Percentiles rank a stretch among this genome's conserved stretches.
Evolutionary conservation across 768 basidiomycete genomes (phyloP).

Genomic region (Boletus rubropictus): DNA sequence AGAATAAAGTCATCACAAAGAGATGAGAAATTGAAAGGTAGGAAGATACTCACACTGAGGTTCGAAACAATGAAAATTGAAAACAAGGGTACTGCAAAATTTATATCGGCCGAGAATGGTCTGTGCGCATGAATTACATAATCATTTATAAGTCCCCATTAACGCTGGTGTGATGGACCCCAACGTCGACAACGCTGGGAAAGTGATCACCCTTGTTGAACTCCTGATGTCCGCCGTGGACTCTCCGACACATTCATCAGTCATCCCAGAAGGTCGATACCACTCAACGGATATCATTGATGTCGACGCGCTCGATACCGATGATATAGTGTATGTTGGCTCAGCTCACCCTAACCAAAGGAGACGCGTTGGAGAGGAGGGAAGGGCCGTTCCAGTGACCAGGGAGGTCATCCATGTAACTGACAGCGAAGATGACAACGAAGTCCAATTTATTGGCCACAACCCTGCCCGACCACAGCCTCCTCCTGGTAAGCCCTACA

Average conservation of each 20-base stretch:
- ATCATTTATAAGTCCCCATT: conserved; percentile 7
- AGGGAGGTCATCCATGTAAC: conserved; percentile 31
- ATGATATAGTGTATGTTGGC: conserved; percentile 26
- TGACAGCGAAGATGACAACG: conserved; percentile 39
- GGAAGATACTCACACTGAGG: conserved; percentile 11
- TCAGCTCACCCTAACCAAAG: conserved; percentile 23
- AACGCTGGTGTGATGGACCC: neutral
- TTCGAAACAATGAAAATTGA: neutral
- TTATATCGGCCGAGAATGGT: conserved; percentile 31
- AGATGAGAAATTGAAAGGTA: neutral
- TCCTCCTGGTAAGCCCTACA: conserved; percentile 14
- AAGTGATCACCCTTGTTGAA: neutral
- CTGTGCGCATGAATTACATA: conserved; percentile 30
- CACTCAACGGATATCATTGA: conserved; percentile 37
- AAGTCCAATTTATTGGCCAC: conserved; percentile 25
- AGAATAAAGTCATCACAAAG: conserved; percentile 69
- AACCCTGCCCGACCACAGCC: conserved; percentile 16
- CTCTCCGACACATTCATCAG: conserved; percentile 1
- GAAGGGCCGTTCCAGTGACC: conserved; percentile 13
- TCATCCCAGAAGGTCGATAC: conserved; percentile 10
- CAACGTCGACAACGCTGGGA: conserved; percentile 20
- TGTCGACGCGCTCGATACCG: conserved; percentile 38
- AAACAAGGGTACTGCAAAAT: no score
- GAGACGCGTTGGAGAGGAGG: conserved; percentile 22
- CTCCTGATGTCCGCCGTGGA: conserved; percentile 20